phyloP scores from a whole-genome alignment of 139 green algal genomes.

The Tetradesmus lagerheimii region DNA sequence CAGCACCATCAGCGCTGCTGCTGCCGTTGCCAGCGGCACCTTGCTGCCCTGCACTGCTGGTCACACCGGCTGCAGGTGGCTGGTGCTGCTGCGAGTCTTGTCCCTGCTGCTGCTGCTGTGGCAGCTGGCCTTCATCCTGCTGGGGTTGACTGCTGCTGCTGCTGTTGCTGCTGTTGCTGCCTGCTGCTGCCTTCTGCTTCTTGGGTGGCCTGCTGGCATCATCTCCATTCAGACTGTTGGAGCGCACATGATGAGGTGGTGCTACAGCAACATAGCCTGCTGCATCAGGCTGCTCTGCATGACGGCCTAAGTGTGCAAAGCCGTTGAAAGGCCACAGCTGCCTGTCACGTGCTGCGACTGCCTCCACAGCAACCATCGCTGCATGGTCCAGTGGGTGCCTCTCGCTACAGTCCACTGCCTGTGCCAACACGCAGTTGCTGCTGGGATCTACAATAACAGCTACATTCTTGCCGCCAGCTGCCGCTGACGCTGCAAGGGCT shows the following conservation, averaged over 20 bases:
- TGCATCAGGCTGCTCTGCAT: neutral
- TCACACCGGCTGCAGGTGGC: too few relatives aligned
- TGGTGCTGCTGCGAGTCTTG: neutral
- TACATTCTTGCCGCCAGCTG: conserved; percentile 61
- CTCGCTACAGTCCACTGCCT: conserved; percentile 51
- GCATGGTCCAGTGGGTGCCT: conserved; percentile 85
- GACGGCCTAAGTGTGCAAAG: conserved; percentile 31
- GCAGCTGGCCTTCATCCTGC: conserved; percentile 27
- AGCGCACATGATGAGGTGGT: neutral
- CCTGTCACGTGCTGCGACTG: conserved; percentile 71
- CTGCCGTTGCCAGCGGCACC: neutral
- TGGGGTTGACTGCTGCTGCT: conserved; percentile 15
- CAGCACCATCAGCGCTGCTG: neutral
- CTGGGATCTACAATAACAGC: conserved; percentile 77
- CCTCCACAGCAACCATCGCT: conserved; percentile 80
- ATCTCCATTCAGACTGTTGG: neutral
- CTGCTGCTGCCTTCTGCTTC: conserved; percentile 14
- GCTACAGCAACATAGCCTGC: neutral
- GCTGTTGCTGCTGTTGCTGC: conserved; percentile 39
- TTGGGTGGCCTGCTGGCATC: neutral
- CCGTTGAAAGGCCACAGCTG: conserved; percentile 62
- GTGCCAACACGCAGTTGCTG: conserved; percentile 44
- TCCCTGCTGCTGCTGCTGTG: neutral
- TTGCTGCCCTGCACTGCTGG: neutral
- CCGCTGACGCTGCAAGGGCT: conserved; percentile 48